Percentiles rank a stretch among this genome's conserved stretches.
Evolutionary conservation across 2,329 filamentous ascomycete genomes (phyloP).

Genomic region (Cladosporium phlei): DNA sequence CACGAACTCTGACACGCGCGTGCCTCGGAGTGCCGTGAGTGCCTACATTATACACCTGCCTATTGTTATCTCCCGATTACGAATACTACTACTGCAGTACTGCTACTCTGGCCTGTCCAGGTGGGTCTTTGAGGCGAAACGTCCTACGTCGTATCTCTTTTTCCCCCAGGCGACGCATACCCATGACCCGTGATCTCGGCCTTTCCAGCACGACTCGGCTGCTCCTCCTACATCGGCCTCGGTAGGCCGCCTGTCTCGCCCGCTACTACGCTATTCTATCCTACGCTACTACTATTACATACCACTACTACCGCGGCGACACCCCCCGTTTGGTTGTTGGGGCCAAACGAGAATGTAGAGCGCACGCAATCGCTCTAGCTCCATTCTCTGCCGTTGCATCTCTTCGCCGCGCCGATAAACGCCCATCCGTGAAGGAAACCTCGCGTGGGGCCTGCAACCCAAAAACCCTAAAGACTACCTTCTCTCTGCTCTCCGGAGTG

Average conservation of each 20-base stretch:
- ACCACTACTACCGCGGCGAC: not conserved
- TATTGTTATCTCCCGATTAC: no score
- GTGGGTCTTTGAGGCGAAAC: slow-evolving; percentile 1
- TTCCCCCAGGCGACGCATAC: no score
- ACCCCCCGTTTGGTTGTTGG: not conserved
- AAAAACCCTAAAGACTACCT: slow-evolving; percentile 13
- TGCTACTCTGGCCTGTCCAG: not conserved
- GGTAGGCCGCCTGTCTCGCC: slow-evolving; percentile 2
- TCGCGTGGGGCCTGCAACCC: slow-evolving; percentile 10
- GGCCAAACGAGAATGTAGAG: slow-evolving; percentile 6
- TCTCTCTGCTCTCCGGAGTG: not conserved
- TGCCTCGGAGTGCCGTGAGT: no score
- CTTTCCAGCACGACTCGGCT: slow-evolving; percentile 2
- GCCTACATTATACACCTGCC: no score
- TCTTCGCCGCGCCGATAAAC: slow-evolving; percentile 5
- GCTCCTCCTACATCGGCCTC: slow-evolving; percentile 11
- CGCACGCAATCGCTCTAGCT: slow-evolving; percentile 3
- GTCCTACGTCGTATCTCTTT: slow-evolving; percentile 7
- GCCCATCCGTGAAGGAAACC: slow-evolving; percentile 5
- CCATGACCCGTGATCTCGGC: no score
- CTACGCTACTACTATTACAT: no score
- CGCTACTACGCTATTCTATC: slow-evolving; percentile 5
- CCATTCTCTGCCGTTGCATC: slow-evolving; percentile 10
- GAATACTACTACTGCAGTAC: no score
- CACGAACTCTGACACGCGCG: not conserved